phyloP scores from a whole-genome alignment of 805 yeast species.

The Maudiozyma barnettii region DNA sequence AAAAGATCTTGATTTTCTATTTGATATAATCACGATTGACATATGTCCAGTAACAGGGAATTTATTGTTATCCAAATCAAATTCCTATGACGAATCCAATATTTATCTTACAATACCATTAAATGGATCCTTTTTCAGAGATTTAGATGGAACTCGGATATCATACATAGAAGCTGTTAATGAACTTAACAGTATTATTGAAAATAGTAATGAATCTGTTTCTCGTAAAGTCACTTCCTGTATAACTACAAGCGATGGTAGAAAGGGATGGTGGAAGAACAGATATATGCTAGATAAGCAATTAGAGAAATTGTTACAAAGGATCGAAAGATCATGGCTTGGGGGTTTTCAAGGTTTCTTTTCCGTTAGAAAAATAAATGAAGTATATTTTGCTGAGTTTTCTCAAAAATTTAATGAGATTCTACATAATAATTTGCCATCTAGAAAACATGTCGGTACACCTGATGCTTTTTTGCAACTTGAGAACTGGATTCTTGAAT shows the following conservation, averaged over 20 bases:
- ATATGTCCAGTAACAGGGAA: conserved; percentile 49
- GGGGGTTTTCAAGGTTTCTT: conserved; percentile 70
- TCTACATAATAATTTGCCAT: conserved; percentile 40
- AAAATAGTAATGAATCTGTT: conserved; percentile 53
- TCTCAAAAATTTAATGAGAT: conserved; percentile 31
- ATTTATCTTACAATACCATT: conserved; percentile 52
- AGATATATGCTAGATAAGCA: conserved; percentile 53
- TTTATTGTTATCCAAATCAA: conserved; percentile 43
- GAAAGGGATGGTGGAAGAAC: conserved; percentile 69
- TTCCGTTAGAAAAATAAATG: conserved; percentile 26
- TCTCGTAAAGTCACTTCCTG: conserved; percentile 40
- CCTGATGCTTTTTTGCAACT: conserved; percentile 27
- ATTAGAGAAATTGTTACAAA: conserved; percentile 42
- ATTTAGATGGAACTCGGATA: conserved; percentile 34
- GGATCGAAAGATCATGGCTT: conserved; percentile 59
- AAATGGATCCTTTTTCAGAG: conserved; percentile 38
- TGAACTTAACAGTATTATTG: conserved; percentile 44
- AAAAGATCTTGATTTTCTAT: background rate
- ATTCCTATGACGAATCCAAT: conserved; percentile 29
- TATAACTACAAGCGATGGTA: conserved; percentile 48
- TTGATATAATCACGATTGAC: conserved; percentile 46
- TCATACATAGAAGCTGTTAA: conserved; percentile 38
- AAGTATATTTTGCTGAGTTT: conserved; percentile 26
- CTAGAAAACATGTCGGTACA: conserved; percentile 30
- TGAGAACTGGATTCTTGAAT: conserved; percentile 39